Percentiles rank a stretch among this genome's conserved stretches.
phyloP scores from a whole-genome alignment of 495 filamentous ascomycete species.

The Copromyces sp. region DNA sequence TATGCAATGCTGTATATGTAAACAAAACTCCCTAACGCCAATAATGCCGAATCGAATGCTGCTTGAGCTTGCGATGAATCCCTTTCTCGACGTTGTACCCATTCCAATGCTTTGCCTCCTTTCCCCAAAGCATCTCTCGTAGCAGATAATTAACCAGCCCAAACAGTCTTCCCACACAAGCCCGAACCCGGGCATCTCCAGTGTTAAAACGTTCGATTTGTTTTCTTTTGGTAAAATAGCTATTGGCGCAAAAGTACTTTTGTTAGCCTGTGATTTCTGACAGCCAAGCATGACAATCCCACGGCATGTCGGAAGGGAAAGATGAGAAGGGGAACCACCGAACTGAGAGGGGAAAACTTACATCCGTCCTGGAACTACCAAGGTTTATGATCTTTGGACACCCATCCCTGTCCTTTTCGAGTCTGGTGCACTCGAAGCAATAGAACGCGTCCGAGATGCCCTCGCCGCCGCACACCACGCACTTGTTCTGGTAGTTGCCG shows the following conservation, averaged over 20 bases:
- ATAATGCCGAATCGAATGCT: not conserved
- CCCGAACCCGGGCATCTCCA: conserved; percentile 32
- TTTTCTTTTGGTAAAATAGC: conserved; percentile 47
- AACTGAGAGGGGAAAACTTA: conserved; percentile 36
- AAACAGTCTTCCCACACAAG: not conserved
- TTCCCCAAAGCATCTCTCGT: not conserved
- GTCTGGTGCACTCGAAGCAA: conserved; percentile 95
- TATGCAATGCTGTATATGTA: not conserved
- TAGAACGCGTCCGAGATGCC: conserved; percentile 99
- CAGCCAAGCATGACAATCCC: not conserved
- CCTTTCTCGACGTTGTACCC: not conserved
- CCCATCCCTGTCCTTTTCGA: conserved; percentile 95
- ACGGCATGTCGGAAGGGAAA: not conserved
- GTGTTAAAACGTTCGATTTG: conserved; percentile 40
- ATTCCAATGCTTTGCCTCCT: not conserved
- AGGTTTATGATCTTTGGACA: conserved; percentile 99
- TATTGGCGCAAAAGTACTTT: conserved; percentile 5
- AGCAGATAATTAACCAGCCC: not conserved
- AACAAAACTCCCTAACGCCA: not conserved
- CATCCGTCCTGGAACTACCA: conserved; percentile 87
- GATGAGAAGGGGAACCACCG: not conserved
- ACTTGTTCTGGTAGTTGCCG: conserved; percentile 99
- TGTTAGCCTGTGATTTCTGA: conserved; percentile 16
- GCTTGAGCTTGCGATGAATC: not conserved
- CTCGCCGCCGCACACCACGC: conserved; percentile 96